These are phyloP conservation scores for Globisporangium viniferum DNA, from an alignment of 352 stramenopile genomes.

Conservation along the genomic window DNA sequence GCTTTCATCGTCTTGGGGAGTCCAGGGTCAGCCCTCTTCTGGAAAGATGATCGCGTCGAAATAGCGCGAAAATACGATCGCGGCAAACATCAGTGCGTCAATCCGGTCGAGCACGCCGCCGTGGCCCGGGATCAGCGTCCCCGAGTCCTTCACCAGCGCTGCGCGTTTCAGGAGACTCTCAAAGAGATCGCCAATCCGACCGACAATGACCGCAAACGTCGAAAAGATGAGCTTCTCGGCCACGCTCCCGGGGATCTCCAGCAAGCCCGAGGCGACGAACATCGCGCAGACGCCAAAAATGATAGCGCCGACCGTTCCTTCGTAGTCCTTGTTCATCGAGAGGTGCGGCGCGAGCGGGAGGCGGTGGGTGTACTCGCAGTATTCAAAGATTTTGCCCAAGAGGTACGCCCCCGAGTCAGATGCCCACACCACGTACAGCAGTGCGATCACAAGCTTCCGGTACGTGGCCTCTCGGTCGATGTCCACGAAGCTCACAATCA, in stretches of 20 bases:
- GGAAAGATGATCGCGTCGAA: conserved; percentile 18
- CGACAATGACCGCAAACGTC: conserved; percentile 79
- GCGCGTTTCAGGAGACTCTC: conserved; percentile 92
- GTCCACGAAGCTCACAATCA: conserved; percentile 63
- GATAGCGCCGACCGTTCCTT: conserved; percentile 90
- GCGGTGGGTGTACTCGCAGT: conserved; percentile 83
- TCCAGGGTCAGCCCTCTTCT: background rate
- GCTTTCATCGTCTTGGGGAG: background rate
- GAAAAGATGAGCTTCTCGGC: conserved; percentile 49
- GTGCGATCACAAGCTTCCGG: conserved; percentile 59
- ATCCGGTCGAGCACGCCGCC: conserved; percentile 90
- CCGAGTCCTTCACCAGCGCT: conserved; percentile 90
- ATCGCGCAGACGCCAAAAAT: conserved; percentile 84
- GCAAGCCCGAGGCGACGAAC: conserved; percentile 67
- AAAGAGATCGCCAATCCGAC: conserved; percentile 90
- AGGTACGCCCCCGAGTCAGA: conserved; percentile 95
- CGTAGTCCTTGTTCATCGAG: conserved; percentile 95
- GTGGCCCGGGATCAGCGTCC: conserved; percentile 91
- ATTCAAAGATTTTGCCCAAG: conserved; percentile 83
- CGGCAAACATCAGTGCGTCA: conserved; percentile 89
- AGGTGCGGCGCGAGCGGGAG: conserved; percentile 84
- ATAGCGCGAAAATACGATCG: conserved; percentile 45
- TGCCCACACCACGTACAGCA: conserved; percentile 71
- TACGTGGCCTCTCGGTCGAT: conserved; percentile 39
- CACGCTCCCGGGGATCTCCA: conserved; percentile 29